Base-by-base conservation (phyloP, 2,329 filamentous ascomycete genomes). In the Sclerotinia glacialis region DNA sequence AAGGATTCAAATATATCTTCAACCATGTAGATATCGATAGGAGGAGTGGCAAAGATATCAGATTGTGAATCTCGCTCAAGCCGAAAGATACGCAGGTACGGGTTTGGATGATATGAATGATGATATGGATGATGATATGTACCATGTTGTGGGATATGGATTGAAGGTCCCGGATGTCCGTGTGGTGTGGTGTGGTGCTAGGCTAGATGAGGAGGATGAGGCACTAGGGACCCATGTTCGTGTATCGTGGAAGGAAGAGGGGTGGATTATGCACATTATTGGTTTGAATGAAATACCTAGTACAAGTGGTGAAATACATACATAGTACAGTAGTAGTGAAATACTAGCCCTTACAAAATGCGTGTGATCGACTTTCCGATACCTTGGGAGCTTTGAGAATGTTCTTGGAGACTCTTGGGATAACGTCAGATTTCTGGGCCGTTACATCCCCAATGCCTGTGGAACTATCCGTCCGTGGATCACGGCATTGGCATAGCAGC, bases 401-500 rank as follows among this genome's bases (percentile, higher is more conserved):
- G 37, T 37, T 12, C 37, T 37, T 37, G 37, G 37, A 26, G 16
- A 14, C 21, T 46, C 55, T 46, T 58, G 55, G 40, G 40, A 21
- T 31, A 44, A 58, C 55, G 55, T 58, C 23, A 58, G 40, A 46
- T 46, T 59, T 44, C 55, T 59, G 9, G 5, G 55, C 55, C 26
- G 14, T n/a, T 37, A 31, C 6, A 0, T 31, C 28, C 2, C 12
- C 31, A 46, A 18, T 31, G 12, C 46, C 26, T 26, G 40, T 46
- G 55, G 40, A 46, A 16, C 11, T 46, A n/a, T 26, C 28, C 18
- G 55, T n/a, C 28, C 11, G 40, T 46, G 11, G 23, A 59, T 59
- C 18, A 31, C 23, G 26, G 21, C 31, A 34, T 37, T 4, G 52
- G 31, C 52, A 54, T 37, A 7, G 52, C 16, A 31, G 34, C 5